Evolutionary conservation across 2,329 filamentous ascomycete species (phyloP).

Genomic region (Claviceps monticola): DNA sequence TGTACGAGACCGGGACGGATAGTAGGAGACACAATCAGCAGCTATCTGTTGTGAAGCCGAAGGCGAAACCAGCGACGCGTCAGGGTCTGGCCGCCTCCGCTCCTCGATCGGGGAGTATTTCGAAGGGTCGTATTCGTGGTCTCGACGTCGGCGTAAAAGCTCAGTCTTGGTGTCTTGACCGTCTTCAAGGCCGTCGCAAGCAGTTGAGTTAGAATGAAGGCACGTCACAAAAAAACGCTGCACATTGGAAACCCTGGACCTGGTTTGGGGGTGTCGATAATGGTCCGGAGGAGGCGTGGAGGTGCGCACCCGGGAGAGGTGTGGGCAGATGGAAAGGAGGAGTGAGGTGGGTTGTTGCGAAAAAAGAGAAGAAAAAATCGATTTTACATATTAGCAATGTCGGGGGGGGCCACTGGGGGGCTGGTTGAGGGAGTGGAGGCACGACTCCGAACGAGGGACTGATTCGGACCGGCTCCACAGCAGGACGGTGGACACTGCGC

Average conservation of each 20-base stretch:
- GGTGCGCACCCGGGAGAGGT: constrained; percentile 20
- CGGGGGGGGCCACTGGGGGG: not conserved
- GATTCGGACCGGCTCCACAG: too few relatives aligned
- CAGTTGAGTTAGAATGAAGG: constrained; percentile 1
- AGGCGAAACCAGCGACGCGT: constrained; percentile 3
- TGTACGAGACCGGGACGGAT: not conserved
- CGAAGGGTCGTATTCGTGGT: constrained; percentile 1
- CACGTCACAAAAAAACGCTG: constrained; percentile 7
- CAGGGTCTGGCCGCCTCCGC: constrained; percentile 1
- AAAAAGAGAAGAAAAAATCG: not conserved
- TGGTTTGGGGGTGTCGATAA: constrained; percentile 28
- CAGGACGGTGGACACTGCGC: too few relatives aligned
- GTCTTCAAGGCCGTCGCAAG: constrained; percentile 5
- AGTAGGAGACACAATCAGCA: not conserved
- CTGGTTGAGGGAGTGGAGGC: not conserved
- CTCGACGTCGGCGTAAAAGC: constrained; percentile 1
- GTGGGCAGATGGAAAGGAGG: constrained; percentile 18
- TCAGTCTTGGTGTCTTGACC: constrained; percentile 1
- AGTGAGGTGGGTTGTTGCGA: constrained; percentile 8
- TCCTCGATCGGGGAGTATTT: constrained; percentile 1
- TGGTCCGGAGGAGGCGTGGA: constrained; percentile 26
- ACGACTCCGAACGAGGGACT: not conserved
- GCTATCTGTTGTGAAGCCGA: not conserved
- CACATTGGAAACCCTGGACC: constrained; percentile 15
- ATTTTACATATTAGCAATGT: not conserved